Percentiles rank a stretch among this genome's conserved stretches.
These are phyloP conservation scores for Botryotinia narcissicola DNA, from an alignment of 2,329 filamentous ascomycete genomes.

Conservation along the genomic window DNA sequence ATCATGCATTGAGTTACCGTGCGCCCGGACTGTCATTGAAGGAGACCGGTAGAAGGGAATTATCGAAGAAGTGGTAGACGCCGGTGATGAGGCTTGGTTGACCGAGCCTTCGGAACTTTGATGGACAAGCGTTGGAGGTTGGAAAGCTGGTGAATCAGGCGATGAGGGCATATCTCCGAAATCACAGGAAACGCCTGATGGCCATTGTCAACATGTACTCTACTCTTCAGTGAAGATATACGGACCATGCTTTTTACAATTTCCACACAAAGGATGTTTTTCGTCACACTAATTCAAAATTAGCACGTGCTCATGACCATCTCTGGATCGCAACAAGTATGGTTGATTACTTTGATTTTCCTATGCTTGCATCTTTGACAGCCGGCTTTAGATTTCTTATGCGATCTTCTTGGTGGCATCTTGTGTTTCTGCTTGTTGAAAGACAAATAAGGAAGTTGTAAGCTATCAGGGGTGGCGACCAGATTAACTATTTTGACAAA, in stretches of 20 bases:
- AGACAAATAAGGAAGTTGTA: background rate
- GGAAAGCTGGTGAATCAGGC: slow-evolving; percentile 23
- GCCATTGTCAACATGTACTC: background rate
- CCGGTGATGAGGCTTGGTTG: slow-evolving; percentile 20
- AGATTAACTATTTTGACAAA: background rate
- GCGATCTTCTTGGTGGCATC: slow-evolving; percentile 65
- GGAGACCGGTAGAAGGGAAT: slow-evolving; percentile 31
- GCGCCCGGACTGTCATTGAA: slow-evolving; percentile 24
- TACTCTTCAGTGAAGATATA: background rate
- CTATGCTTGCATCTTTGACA: slow-evolving; percentile 64
- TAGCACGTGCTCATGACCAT: slow-evolving; percentile 7
- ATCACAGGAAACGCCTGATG: slow-evolving; percentile 55
- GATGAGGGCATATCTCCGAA: slow-evolving; percentile 47
- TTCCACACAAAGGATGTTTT: slow-evolving; percentile 62
- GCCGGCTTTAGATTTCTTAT: slow-evolving; percentile 68
- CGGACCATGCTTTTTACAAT: slow-evolving; percentile 60
- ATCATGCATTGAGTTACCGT: slow-evolving; percentile 22
- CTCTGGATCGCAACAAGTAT: background rate
- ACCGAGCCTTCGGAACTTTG: slow-evolving; percentile 12
- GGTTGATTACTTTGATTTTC: slow-evolving; percentile 62
- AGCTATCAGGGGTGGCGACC: background rate
- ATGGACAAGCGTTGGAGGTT: slow-evolving; percentile 14
- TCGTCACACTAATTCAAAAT: slow-evolving; percentile 54
- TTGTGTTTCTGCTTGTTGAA: background rate
- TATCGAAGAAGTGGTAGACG: slow-evolving; percentile 25